Conservation (phyloP, 352 stramenopile species). For the Globisporangium lucens region DNA sequence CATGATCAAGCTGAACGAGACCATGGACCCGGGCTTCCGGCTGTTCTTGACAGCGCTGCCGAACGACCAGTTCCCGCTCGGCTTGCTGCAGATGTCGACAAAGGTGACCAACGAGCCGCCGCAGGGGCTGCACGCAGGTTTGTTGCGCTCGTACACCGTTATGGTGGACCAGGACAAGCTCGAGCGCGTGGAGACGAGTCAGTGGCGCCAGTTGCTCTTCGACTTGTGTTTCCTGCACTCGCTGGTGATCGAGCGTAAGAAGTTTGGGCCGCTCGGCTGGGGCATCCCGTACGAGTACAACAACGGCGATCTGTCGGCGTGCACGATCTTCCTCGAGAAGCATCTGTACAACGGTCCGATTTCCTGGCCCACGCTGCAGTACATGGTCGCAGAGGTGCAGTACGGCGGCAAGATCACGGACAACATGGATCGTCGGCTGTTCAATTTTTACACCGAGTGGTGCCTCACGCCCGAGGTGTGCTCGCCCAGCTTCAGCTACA, state of each 20-base stretch:
- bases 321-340: constrained; percentile 98
- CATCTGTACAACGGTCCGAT: constrained; percentile 98
- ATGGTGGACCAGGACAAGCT: constrained; percentile 99
- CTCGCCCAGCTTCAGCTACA: constrained; percentile 91
- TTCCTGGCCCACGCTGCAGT: constrained; percentile 98
- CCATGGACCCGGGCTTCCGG: constrained; percentile 95
- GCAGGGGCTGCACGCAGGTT: constrained; percentile 92
- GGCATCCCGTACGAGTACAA: constrained; percentile 99
- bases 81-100: constrained; percentile 98
- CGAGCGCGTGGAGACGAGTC: constrained; percentile 94
- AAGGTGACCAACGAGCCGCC: constrained; percentile 99
- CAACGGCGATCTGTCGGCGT: constrained; percentile 96
- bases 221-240: constrained; percentile 98
- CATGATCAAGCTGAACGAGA: constrained; percentile 93
- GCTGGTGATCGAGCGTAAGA: constrained; percentile 97
- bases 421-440: constrained; percentile 96
- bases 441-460: constrained; percentile 98
- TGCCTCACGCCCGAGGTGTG: constrained; percentile 90
- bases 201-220: constrained; percentile 97
- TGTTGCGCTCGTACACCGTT: constrained; percentile 96
- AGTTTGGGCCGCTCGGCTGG: constrained; percentile 98
- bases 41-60: constrained; percentile 98
- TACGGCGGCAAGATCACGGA: constrained; percentile 99
- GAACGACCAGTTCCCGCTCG: constrained; percentile 95
- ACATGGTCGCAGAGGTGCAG: constrained; percentile 98